Base-by-base conservation (phyloP, 768 basidiomycete genomes). In the Tylopilus rubrobrunneus region DNA sequence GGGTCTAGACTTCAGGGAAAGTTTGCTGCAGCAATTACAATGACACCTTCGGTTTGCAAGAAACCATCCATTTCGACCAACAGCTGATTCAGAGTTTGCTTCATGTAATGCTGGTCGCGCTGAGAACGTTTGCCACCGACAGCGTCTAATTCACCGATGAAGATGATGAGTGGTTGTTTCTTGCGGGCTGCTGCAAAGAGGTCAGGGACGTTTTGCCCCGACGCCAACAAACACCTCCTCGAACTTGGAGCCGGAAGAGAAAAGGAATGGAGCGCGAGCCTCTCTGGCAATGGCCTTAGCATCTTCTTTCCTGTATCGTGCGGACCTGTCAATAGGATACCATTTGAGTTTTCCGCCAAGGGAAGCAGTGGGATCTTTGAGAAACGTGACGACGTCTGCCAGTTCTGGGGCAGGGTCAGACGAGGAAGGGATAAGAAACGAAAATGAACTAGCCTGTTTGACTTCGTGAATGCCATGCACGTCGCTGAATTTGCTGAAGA, bases 11-110 rank as follows among this genome's bases (percentile, higher is more conserved):
- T 87, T 65, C 98, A 85, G 1, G 96, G 96, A 71, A 98, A 97
- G 71, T 99, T 99, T 48, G 97, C 98, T n/a, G 88, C 92, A 31
- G 90, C 95, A 53, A 98, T 92, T 56, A 98, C 89, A 55, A 98
- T 93, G 60, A 99, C 84, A 27, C 94, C 96, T 70, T 98, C 93
- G 28, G 79, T 83, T 67, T 94, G 91, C 67, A 87, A 77, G 76
- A 99, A 99, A 3, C 97, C 97, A 64, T 99, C 97, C 81, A 98
- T 87, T 70, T 99, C 97, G 39, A 95, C 92, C 48, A 99, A 79
- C 15, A 99, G 80, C 71, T 98, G 96, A 64, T 99, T 99, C 44
- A 99, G 78, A 0, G 97, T 94, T 70, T 92, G 91, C 62, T 92
- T 92, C 84, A 91, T 84, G 72, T 92, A 90, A 64, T 89, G 87